Evolutionary conservation across 2,329 filamentous ascomycete genomes (phyloP).

Genomic region (Paracoccidioides brasiliensis): DNA sequence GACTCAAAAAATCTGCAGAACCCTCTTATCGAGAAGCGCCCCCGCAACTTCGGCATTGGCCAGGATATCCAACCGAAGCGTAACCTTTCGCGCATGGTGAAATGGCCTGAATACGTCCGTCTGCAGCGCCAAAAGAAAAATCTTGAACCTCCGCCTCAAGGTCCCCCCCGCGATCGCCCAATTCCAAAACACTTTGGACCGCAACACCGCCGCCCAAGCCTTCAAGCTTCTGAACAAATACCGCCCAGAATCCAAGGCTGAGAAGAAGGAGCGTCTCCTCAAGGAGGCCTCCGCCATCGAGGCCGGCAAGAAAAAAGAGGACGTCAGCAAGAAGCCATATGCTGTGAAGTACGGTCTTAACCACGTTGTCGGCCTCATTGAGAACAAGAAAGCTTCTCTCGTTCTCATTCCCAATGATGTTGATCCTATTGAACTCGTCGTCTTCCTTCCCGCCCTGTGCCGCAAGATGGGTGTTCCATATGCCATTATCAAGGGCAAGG

Average conservation of each 20-base stretch:
- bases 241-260: slow-evolving; percentile 94
- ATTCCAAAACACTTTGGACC: slow-evolving; percentile 95
- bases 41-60: slow-evolving; percentile 96
- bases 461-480: slow-evolving; percentile 99
- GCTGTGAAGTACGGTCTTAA: slow-evolving; percentile 99
- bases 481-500: slow-evolving; percentile 99
- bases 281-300: slow-evolving; percentile 96
- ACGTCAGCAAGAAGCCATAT: slow-evolving; percentile 99
- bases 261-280: slow-evolving; percentile 99
- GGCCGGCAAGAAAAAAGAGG: slow-evolving; percentile 99
- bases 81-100: slow-evolving; percentile 96
- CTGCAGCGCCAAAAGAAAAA: slow-evolving; percentile 94
- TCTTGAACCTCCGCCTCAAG: slow-evolving; percentile 97
- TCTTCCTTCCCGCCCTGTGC: slow-evolving; percentile 98
- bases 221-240: slow-evolving; percentile 99
- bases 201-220: slow-evolving; percentile 88
- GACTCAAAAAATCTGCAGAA: slow-evolving; percentile 47
- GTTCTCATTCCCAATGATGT: slow-evolving; percentile 99
- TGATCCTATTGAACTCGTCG: slow-evolving; percentile 97
- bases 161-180: slow-evolving; percentile 93
- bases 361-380: slow-evolving; percentile 92
- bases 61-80: slow-evolving; percentile 96
- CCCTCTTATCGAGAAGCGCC: slow-evolving; percentile 96
- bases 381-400: slow-evolving; percentile 99
- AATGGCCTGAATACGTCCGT: slow-evolving; percentile 98